Evolutionary conservation across 805 yeast genomes (phyloP).

Genomic region (Sugiyamaella marilandica): DNA sequence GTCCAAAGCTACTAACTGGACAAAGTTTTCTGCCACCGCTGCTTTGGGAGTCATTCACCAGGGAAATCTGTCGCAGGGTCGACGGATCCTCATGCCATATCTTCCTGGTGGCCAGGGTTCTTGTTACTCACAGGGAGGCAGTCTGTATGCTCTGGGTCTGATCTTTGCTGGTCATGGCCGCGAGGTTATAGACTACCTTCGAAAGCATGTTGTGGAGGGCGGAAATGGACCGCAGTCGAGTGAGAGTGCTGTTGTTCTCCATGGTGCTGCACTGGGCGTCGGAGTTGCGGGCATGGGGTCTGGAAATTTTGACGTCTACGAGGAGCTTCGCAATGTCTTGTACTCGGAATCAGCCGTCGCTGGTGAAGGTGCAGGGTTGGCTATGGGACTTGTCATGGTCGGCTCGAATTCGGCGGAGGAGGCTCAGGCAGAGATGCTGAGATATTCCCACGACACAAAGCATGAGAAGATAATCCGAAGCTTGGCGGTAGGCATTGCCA

Average conservation of each 20-base stretch:
- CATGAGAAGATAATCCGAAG: constrained; percentile 95
- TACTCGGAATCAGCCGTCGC: constrained; percentile 89
- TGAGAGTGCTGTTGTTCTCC: constrained; percentile 80
- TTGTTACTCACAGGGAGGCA: constrained; percentile 92
- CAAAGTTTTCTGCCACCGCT: constrained; percentile 95
- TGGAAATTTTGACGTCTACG: constrained; percentile 66
- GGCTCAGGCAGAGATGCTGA: constrained; percentile 72
- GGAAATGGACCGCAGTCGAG: constrained; percentile 34
- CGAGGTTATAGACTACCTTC: constrained; percentile 69
- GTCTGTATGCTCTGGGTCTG: constrained; percentile 86
- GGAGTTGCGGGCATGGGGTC: constrained; percentile 98
- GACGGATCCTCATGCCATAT: constrained; percentile 80
- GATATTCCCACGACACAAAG: constrained; percentile 90
- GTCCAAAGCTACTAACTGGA: constrained; percentile 97
- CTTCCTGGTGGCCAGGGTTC: constrained; percentile 77
- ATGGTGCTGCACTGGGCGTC: constrained; percentile 92
- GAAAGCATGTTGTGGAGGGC: constrained; percentile 54
- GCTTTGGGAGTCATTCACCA: constrained; percentile 96
- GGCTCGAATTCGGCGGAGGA: constrained; percentile 70
- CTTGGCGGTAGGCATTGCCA: constrained; percentile 83
- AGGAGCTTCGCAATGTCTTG: constrained; percentile 74
- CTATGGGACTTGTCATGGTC: constrained; percentile 93
- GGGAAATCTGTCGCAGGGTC: constrained; percentile 90
- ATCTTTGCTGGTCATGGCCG: constrained; percentile 95
- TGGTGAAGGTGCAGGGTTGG: constrained; percentile 93